Evolutionary conservation across 352 stramenopile genomes (phyloP).

Genomic region (Phytophthora fragariaefolia): DNA sequence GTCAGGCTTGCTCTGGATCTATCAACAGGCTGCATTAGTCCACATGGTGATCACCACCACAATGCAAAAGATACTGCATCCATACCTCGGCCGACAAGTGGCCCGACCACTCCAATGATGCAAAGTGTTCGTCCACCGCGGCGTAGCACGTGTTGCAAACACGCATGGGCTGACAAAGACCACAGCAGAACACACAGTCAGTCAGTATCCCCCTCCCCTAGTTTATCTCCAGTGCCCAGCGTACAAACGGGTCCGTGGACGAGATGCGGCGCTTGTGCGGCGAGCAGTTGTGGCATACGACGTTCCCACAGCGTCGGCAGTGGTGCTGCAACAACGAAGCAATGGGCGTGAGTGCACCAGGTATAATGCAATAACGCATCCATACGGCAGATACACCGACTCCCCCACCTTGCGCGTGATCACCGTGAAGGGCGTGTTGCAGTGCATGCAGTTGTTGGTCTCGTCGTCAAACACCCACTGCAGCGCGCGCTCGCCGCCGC

Average conservation of each 20-base stretch:
- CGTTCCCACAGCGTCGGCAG: constrained; percentile 83
- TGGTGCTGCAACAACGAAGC: constrained; percentile 58
- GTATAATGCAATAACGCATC: too few species aligned
- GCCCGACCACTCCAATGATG: constrained; percentile 84
- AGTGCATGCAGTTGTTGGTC: constrained; percentile 88
- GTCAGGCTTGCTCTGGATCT: constrained; percentile 74
- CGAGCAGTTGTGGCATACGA: constrained; percentile 88
- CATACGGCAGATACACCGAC: too few species aligned
- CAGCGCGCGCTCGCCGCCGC: constrained; percentile 54
- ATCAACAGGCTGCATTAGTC: constrained; percentile 5
- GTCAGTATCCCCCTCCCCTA: not conserved
- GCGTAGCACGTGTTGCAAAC: constrained; percentile 90
- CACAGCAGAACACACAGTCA: constrained; percentile 7
- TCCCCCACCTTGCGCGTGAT: constrained; percentile 78
- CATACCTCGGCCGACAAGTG: constrained; percentile 72
- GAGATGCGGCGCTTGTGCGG: constrained; percentile 86
- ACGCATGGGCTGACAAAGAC: constrained; percentile 66
- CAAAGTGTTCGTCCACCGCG: constrained; percentile 85
- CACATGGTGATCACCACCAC: not conserved
- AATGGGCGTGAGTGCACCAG: not conserved
- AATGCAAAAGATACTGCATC: not conserved
- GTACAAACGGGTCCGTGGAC: constrained; percentile 81
- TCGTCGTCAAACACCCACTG: constrained; percentile 89
- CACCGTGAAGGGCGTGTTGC: constrained; percentile 85
- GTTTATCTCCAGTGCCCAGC: constrained; percentile 18